Evolutionary conservation across 371 early-diverging fungal species (phyloP), one percentile per base, ranked within the genome.

Genomic region (Sanchytrium tribonematis): DNA sequence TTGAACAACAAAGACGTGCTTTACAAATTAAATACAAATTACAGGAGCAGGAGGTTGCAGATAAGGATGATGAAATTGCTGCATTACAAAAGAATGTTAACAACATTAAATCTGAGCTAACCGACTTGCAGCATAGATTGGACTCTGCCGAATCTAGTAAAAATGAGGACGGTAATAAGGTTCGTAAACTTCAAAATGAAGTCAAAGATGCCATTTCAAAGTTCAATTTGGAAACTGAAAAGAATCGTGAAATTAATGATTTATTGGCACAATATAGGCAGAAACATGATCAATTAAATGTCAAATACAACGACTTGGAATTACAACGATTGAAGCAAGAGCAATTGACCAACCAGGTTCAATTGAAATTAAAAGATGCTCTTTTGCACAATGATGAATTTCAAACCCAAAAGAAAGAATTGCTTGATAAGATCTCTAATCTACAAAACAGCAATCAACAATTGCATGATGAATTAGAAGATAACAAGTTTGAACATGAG

Each of bases 1-100:
- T 87, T 1, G 89, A 90, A 73, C 88, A 87, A 72, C 84, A 86
- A 1, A 82, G 86, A 12, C 78, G 84, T 68, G 86, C 88, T 1
- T 78, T 88, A 17, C 75, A 84, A 28, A 83, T 86, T 1, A 80
- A 84, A 2, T 83, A 86, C 72, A 79, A 86, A 12, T 75, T 86
- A n/a, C 78, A 82, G 2, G 80, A 85, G 69, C 84, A 85, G 71
- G 90, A 89, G 69, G 71, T 85, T 31, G 88, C 88, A 71, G 86
- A 86, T 71, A 83, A 82, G 75, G 73, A 80, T 48, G 79, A 79
- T 67, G 85, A 87, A 71, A 77, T 88, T 66, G 76, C 77, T 0
- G 78, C 81, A 32, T 67, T 84, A 66, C 84, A 87, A 69, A 79
- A 83, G 74, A 78, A 79, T 70, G 78, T 76, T 32, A 77, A 77